phyloP scores from a whole-genome alignment of 345 rosid species.

The Erysimum cheiranthoides region DNA sequence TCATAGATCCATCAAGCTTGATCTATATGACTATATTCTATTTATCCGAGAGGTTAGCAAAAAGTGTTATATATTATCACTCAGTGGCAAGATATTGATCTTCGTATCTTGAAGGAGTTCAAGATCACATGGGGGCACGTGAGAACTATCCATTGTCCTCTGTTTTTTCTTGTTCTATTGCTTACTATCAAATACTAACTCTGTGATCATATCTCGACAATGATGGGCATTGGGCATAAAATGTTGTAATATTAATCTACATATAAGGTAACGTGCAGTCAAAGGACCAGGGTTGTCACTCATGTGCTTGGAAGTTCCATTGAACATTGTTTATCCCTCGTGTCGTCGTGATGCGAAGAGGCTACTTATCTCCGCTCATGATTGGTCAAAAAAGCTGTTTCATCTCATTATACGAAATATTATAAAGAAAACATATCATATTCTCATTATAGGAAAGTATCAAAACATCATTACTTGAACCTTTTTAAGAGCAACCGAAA shows the following conservation, averaged over 20 bases:
- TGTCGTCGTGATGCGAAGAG: conserved; percentile 19
- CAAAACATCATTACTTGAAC: not conserved
- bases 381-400: conserved; percentile 30
- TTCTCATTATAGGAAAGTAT: conserved; percentile 20
- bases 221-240: conserved; percentile 2
- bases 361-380: not conserved
- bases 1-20: conserved; percentile 17
- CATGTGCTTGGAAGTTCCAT: conserved; percentile 32
- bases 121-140: conserved; percentile 40
- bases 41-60: conserved; percentile 1
- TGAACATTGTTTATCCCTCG: conserved; percentile 26
- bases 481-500: not conserved
- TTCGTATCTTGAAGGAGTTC: conserved; percentile 28
- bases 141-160: conserved; percentile 29
- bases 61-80: conserved; percentile 3
- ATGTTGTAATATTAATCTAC: conserved; percentile 9
- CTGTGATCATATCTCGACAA: not conserved
- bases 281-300: conserved; percentile 35
- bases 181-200: conserved; percentile 18
- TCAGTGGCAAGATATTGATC: conserved; percentile 27
- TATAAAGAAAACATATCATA: too few species aligned
- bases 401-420: conserved; percentile 9
- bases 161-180: conserved; percentile 21
- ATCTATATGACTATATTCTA: conserved; percentile 26
- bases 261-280: conserved; percentile 40